Evolutionary conservation across 257 asterid genomes (phyloP), one percentile per base, ranked within the genome.

Genomic region (Lycium ferocissimum): DNA sequence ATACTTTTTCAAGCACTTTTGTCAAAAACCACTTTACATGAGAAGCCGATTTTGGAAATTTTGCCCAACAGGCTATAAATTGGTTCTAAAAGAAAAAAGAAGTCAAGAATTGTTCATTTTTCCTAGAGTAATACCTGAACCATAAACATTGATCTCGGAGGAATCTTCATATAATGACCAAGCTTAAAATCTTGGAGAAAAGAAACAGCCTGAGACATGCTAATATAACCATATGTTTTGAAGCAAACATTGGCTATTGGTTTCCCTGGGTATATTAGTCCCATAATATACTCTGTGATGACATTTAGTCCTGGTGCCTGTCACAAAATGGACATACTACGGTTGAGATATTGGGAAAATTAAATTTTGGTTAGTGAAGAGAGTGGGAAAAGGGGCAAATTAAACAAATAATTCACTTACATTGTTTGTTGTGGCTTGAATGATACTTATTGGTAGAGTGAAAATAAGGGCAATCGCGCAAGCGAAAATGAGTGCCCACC

Each of bases 91-190:
- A 49, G 17, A 22, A 66, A 2, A 10, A 49, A 53, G 14, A 54
- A 54, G 58, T 54, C 59, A 54, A 54, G 59, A 54, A 54, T 12
- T 54, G 59, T 14, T 54, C 15, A 13, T 13, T 73, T 45, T 73
- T 33, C 20, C 0, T 11, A 76, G 59, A 43, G 18, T 18, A 2
- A 22, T 89, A 92, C 95, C 95, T 94, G 98, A 49, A 94, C 97
- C 2, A 93, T 66, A 92, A 95, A 95, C 98, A 95, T 95, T 18
- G 98, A 92, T 79, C 90, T 89, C 0, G 98, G 98, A 1, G 98
- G 98, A 33, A 94, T 87, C 87, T 95, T 95, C 93, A 94, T 92
- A 90, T 95, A 93, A 71, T 95, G 98, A 11, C 98, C 98, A n/a
- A 95, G 88, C 89, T 95, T 95, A 83, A 95, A 94, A 86, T 94